A percentile compares a stretch with the other conserved stretches of the same genome.
These are phyloP conservation scores for Gyromitra esculenta DNA, from an alignment of 2,329 filamentous ascomycete species.

Conservation along the genomic window DNA sequence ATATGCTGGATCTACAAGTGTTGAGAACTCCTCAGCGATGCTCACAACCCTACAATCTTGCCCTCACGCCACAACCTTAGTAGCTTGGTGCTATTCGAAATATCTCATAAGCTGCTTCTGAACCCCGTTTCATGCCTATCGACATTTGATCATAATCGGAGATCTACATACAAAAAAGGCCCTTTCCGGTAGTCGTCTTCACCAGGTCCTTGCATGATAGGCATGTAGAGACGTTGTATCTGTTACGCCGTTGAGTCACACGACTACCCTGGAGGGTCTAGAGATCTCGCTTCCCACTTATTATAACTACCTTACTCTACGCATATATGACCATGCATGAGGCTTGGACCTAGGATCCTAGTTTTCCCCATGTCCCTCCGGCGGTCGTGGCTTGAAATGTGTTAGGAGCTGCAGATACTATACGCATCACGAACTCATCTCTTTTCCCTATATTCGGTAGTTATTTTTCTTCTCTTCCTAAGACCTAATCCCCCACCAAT, in stretches of 20 bases:
- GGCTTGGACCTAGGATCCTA: too few species aligned
- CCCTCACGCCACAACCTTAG: not conserved
- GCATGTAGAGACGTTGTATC: too few species aligned
- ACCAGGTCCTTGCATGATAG: too few species aligned
- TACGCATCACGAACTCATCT: not conserved
- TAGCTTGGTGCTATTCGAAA: not conserved
- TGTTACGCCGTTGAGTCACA: too few species aligned
- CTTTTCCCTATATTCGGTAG: not conserved
- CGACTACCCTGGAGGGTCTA: too few species aligned
- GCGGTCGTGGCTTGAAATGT: not conserved
- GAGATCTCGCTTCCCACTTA: too few species aligned
- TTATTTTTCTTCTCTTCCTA: not conserved
- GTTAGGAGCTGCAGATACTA: not conserved
- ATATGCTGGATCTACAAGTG: not conserved
- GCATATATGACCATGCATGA: too few species aligned
- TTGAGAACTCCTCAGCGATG: not conserved
- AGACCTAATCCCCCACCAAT: not conserved
- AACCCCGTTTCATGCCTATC: not conserved
- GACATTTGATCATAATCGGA: not conserved
- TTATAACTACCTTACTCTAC: too few species aligned
- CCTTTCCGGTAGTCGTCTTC: too few species aligned
- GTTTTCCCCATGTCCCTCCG: not conserved
- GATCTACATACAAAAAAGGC: not conserved
- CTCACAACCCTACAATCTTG: not conserved
- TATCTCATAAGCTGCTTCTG: not conserved